Evolutionary conservation across 2,329 filamentous ascomycete genomes (phyloP), one percentile per base, ranked within the genome.

Genomic region (Monosporascus ibericus): DNA sequence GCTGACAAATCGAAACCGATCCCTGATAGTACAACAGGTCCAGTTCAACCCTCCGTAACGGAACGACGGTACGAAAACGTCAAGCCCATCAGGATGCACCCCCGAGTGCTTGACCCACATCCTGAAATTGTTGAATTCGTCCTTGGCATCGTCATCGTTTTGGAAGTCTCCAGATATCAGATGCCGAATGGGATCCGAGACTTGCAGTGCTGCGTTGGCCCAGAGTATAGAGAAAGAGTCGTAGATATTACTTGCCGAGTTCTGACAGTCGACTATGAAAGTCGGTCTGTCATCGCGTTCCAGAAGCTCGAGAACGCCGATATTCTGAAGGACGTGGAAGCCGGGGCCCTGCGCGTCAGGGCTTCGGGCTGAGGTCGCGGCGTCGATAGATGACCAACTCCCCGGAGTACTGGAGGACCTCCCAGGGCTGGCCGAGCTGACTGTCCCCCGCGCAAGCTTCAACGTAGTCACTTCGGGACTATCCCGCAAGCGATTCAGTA

Each of bases 221-320:
- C 87, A 92, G 0, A 89, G 60, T 7, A 89, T 76, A 30, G 80
- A 76, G 38, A 92, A 68, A 2, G 75, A 74, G 0, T 77, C 76
- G 1, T 77, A 72, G 22, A 70, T 72, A 47, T 74, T 76, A 59
- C 84, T 85, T n/a, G 71, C 67, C 1, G 75, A 67, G 60, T 86
- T 81, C 7, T 75, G 73, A 48, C 88, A 70, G 61, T 92, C 88
- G 36, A 92, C 75, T 42, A 92, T 78, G 61, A 92, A 90, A 0
- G 86, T 88, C 3, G 88, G 89, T 47, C 89, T 76, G 48, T 86
- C 81, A 65, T 94, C 89, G 58, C 87, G 81, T 63, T 92, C 88
- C 40, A 94, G 69, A 39, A 92, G 72, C 66, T 92, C 89, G 20
- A 86, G 70, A 9, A 90, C 77, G 24, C 86, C 85, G 49, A 91